Evolutionary conservation across 345 rosid species (phyloP).

Genomic region (thale cress (Arabidopsis thaliana)): DNA sequence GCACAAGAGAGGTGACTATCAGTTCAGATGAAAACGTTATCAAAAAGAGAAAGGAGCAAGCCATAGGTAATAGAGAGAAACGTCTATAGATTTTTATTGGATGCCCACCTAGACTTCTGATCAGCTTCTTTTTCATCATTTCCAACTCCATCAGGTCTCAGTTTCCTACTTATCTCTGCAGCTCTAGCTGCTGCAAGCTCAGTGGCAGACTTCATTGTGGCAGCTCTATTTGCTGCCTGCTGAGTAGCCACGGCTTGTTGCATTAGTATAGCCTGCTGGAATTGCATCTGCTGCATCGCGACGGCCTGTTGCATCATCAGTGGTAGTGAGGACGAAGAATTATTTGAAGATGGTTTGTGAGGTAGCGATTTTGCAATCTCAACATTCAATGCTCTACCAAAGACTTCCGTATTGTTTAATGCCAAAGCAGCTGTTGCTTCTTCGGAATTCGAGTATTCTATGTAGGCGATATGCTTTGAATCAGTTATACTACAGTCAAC

Average conservation of each 20-base stretch:
- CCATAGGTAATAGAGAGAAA: constrained; percentile 5
- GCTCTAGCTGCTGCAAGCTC: constrained; percentile 98
- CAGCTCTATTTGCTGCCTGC: constrained; percentile 96
- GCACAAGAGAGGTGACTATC: constrained; percentile 24
- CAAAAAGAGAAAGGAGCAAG: constrained; percentile 3
- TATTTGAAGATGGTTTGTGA: constrained; percentile 60
- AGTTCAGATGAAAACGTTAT: constrained; percentile 8
- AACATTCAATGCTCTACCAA: constrained; percentile 89
- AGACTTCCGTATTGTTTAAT: constrained; percentile 92
- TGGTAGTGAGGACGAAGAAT: constrained; percentile 81
- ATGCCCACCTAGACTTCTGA: constrained; percentile 65
- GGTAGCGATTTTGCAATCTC: constrained; percentile 98
- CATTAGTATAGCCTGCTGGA: constrained; percentile 96
- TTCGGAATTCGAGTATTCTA: constrained; percentile 84
- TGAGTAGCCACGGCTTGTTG: constrained; percentile 95
- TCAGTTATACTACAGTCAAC: constrained; percentile 82
- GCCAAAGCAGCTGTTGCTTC: constrained; percentile 94
- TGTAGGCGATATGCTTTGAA: constrained; percentile 89
- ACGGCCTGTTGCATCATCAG: constrained; percentile 99
- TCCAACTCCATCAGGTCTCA: constrained; percentile 81
- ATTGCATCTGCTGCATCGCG: constrained; percentile 98
- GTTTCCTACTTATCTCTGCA: constrained; percentile 89
- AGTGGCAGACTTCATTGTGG: constrained; percentile 97
- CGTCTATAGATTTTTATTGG: not conserved
- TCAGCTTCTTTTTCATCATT: constrained; percentile 64